These are phyloP conservation scores for Microcyclospora pomicola DNA, from an alignment of 2,329 filamentous ascomycete genomes.

Conservation along the genomic window DNA sequence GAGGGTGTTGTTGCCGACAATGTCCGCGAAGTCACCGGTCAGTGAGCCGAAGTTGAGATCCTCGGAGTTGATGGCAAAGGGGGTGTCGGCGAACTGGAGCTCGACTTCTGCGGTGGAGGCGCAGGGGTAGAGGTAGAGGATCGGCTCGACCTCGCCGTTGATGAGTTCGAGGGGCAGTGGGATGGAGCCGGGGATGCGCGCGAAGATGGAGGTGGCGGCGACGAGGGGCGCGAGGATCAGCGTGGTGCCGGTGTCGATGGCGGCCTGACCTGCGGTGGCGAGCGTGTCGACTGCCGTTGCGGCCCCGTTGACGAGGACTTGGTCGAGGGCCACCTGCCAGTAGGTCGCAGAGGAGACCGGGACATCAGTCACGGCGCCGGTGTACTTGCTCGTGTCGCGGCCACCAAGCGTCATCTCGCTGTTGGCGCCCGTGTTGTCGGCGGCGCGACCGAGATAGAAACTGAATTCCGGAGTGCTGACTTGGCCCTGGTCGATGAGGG, in stretches of 20 bases:
- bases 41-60: conserved; percentile 9
- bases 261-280: conserved; percentile 8
- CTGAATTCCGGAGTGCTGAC: conserved; percentile 16
- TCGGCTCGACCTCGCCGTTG: background rate
- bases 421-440: conserved; percentile 8
- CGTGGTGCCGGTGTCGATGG: conserved; percentile 19
- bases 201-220: conserved; percentile 19
- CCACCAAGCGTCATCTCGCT: conserved; percentile 16
- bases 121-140: conserved; percentile 19
- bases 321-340: conserved; percentile 17
- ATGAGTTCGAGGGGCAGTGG: conserved; percentile 16
- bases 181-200: conserved; percentile 20
- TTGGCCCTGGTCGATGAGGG: conserved; percentile 12
- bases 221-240: conserved; percentile 21
- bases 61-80: conserved; percentile 13
- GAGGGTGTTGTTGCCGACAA: conserved; percentile 6
- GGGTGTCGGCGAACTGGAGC: conserved; percentile 16
- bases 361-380: conserved; percentile 11
- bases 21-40: conserved; percentile 5
- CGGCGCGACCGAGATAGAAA: conserved; percentile 16
- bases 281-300: background rate
- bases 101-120: conserved; percentile 15
- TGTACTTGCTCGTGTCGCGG: conserved; percentile 12
- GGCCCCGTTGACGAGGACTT: conserved; percentile 1
- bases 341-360: conserved; percentile 14